Evolutionary conservation across 345 rosid genomes (phyloP).

Genomic region (Psidium friedrichsthalianum): DNA sequence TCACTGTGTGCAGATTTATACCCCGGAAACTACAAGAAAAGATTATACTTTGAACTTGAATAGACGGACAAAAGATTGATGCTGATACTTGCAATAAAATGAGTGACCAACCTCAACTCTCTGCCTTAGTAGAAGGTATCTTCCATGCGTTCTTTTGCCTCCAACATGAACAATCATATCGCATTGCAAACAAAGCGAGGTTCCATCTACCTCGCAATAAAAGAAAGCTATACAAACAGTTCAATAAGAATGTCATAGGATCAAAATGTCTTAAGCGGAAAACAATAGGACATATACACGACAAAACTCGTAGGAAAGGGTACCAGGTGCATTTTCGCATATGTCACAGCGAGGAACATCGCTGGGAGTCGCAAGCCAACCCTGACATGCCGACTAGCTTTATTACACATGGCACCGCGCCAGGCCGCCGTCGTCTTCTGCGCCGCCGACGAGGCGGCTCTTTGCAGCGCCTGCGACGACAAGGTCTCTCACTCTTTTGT

Average conservation of each 20-base stretch:
- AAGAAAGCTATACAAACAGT: conserved; percentile 52
- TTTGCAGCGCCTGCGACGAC: conserved; percentile 69
- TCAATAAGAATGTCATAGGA: conserved; percentile 2
- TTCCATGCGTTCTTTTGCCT: conserved; percentile 60
- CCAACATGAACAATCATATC: conserved; percentile 84
- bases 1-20: conserved; percentile 25
- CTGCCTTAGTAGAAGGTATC: conserved; percentile 68
- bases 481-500: conserved; percentile 25
- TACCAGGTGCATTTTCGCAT: conserved; percentile 74
- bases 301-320: neutral
- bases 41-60: neutral
- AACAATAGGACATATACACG: neutral
- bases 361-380: conserved; percentile 65
- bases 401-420: conserved; percentile 82
- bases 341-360: conserved; percentile 66
- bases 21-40: conserved; percentile 56
- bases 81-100: neutral
- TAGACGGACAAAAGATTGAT: neutral
- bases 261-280: neutral
- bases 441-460: conserved; percentile 87
- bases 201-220: conserved; percentile 81
- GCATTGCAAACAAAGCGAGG: conserved; percentile 75
- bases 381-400: conserved; percentile 75
- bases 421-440: conserved; percentile 79
- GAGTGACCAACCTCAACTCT: conserved; percentile 43